Conservation (phyloP, 768 basidiomycete genomes). For the Saitozyma podzolica region DNA sequence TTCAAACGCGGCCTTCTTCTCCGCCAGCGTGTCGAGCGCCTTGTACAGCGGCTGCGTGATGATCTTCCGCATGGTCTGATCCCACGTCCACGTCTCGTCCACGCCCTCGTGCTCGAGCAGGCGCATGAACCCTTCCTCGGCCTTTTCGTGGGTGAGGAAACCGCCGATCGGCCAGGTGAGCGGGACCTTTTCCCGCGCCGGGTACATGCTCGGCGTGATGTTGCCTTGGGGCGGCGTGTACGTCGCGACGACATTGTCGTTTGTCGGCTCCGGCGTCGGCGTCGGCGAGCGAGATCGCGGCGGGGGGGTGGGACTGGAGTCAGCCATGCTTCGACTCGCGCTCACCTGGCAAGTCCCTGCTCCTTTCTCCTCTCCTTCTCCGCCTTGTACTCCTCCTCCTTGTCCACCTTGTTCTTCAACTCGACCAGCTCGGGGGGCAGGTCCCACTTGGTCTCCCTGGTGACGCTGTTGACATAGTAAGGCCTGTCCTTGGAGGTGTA, state of each 20-base stretch:
- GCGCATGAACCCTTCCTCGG: constrained; percentile 90
- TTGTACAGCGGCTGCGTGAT: constrained; percentile 98
- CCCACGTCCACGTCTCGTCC: constrained; percentile 94
- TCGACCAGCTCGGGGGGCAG: constrained; percentile 88
- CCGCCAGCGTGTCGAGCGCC: constrained; percentile 85
- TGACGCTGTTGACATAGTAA: constrained; percentile 65
- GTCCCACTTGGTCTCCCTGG: constrained; percentile 91
- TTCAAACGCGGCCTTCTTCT: constrained; percentile 92
- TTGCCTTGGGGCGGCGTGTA: constrained; percentile 9
- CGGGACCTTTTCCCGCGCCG: constrained; percentile 5
- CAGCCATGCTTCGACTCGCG: constrained; percentile 26
- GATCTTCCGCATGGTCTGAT: constrained; percentile 94
- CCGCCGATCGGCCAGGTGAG: constrained; percentile 61
- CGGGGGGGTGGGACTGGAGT: constrained; percentile 19
- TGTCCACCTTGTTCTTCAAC: constrained; percentile 78
- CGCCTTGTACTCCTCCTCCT: constrained; percentile 22
- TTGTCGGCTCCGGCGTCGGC: constrained; percentile 11
- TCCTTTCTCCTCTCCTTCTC: constrained; percentile 60
- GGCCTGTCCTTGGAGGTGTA: constrained; percentile 82
- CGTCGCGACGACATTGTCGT: constrained; percentile 11
- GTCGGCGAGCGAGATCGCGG: constrained; percentile 27
- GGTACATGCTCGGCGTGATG: background rate
- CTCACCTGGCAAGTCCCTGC: constrained; percentile 53
- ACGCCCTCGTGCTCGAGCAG: constrained; percentile 85
- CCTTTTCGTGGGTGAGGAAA: constrained; percentile 80